Base-by-base conservation (phyloP, 805 yeast genomes). In the Yarrowia deformans region DNA sequence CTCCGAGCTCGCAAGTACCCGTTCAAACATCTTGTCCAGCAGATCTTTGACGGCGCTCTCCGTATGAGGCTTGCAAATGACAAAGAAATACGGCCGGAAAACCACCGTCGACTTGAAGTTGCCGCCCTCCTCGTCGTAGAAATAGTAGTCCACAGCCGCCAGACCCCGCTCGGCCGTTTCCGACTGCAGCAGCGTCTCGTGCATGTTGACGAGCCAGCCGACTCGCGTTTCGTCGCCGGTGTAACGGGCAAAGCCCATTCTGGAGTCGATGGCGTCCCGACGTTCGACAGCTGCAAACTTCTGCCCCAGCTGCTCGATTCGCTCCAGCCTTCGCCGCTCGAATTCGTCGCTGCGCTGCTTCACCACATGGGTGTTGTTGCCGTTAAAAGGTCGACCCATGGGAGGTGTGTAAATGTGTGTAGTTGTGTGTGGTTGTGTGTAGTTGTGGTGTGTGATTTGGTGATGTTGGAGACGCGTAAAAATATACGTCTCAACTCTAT, bases 181-280 rank as follows among this genome's bases (percentile, higher is more conserved):
- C 13, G 86, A 83, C 2, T 89, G 86, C 3, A 90, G 77, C 8
- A 72, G 71, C 9, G 79, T 75, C 77, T 77, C 52, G 80, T 94
- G 99, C 95, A 95, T 92, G 75, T 95, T 96, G 50, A 90, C 85
- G 68, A 95, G 81, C 99, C 99, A 95, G 54, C 99, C 99, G 18
- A 85, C 85, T 69, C 84, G 84, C 58, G 83, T 77, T 43, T 96
- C 86, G 39, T 97, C 91, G 71, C 88, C 79, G 64, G 89, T 8
- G 71, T 83, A 87, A 64, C 95, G 82, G 54, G 89, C 91, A 76
- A 95, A 95, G 13, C 98, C 99, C 95, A 96, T 92, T 69, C 85
- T 78, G 0, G 88, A 77, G 75, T 94, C 99, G 10, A 93, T 81
- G 37, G 83, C 82, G 74, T 93, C 97, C 9, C 71, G 69, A 12